Conservation (phyloP, 1,139 yeast species). For the Diutina sp. region DNA sequence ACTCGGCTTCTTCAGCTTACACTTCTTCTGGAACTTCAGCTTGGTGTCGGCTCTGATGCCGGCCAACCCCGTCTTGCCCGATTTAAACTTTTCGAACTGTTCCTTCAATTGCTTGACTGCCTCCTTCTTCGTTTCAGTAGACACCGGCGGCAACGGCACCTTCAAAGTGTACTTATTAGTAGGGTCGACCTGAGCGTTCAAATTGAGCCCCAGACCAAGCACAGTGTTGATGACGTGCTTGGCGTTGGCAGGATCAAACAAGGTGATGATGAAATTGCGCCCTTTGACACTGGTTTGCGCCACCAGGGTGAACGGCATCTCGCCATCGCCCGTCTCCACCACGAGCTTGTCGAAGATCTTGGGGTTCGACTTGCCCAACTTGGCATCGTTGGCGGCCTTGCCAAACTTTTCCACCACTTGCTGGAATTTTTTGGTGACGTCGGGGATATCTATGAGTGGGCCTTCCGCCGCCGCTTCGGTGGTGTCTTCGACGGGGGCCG, state of each 20-base stretch:
- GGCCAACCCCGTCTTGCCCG: constrained; percentile 30
- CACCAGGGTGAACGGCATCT: constrained; percentile 40
- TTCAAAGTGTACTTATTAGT: constrained; percentile 60
- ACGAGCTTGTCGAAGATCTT: constrained; percentile 48
- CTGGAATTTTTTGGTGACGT: constrained; percentile 34
- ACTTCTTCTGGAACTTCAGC: constrained; percentile 29
- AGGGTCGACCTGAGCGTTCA: constrained; percentile 71
- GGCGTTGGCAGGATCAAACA: constrained; percentile 67
- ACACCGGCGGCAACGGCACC: constrained; percentile 64
- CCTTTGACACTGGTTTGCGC: constrained; percentile 69
- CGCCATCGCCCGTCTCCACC: constrained; percentile 37
- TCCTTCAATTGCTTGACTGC: constrained; percentile 49
- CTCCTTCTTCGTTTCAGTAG: constrained; percentile 54
- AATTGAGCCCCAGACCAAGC: constrained; percentile 51
- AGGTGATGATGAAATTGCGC: constrained; percentile 57
- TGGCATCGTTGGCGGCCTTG: constrained; percentile 46
- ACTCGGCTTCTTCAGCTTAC: constrained; percentile 38
- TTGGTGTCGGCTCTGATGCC: constrained; percentile 49
- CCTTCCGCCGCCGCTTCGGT: constrained; percentile 9
- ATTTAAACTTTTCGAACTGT: constrained; percentile 47
- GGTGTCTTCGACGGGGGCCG: neutral
- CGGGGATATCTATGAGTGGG: constrained; percentile 19
- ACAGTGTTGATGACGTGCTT: constrained; percentile 62
- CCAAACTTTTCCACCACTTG: constrained; percentile 38
- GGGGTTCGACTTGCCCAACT: constrained; percentile 58